Percentiles rank a stretch among this genome's conserved stretches.
These are phyloP conservation scores for Leishmania arabica DNA, from an alignment of 208 protist species.

Conservation along the genomic window DNA sequence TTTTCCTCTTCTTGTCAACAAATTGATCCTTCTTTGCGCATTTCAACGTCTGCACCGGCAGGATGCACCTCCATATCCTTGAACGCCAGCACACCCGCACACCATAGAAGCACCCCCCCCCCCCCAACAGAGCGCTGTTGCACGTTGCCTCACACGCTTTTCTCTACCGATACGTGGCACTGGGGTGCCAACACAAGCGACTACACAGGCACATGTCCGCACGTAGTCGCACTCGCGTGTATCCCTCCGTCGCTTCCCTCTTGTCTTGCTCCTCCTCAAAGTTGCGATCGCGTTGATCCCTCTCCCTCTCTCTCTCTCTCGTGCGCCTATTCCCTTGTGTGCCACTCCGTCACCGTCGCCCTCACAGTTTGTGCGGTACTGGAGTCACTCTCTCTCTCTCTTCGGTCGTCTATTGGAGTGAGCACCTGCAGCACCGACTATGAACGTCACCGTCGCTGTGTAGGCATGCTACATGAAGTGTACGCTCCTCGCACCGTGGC, in stretches of 20 bases:
- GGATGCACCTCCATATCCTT: background rate
- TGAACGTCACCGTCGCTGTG: background rate
- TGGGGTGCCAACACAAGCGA: background rate
- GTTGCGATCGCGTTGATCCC: background rate
- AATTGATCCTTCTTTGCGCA: background rate
- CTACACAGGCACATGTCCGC: background rate
- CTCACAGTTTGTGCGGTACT: background rate
- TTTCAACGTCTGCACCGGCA: background rate
- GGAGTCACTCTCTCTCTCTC: slow-evolving; percentile 6
- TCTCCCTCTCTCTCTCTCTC: background rate
- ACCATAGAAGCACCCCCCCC: background rate
- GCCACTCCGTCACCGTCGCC: no score
- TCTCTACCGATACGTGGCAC: background rate
- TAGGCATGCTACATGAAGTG: slow-evolving; percentile 67
- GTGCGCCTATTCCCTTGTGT: background rate
- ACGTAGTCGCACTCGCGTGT: background rate
- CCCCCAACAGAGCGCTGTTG: background rate
- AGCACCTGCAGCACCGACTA: slow-evolving; percentile 9
- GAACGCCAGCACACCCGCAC: background rate
- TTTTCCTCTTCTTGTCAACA: background rate
- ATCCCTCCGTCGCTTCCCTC: background rate
- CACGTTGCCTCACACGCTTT: background rate
- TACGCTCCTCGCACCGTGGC: slow-evolving; percentile 53
- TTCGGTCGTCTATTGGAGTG: background rate
- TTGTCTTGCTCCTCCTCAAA: slow-evolving; percentile 6